Evolutionary conservation across 2,329 filamentous ascomycete species (phyloP).

Genomic region (Fusarium pseudonygamai): DNA sequence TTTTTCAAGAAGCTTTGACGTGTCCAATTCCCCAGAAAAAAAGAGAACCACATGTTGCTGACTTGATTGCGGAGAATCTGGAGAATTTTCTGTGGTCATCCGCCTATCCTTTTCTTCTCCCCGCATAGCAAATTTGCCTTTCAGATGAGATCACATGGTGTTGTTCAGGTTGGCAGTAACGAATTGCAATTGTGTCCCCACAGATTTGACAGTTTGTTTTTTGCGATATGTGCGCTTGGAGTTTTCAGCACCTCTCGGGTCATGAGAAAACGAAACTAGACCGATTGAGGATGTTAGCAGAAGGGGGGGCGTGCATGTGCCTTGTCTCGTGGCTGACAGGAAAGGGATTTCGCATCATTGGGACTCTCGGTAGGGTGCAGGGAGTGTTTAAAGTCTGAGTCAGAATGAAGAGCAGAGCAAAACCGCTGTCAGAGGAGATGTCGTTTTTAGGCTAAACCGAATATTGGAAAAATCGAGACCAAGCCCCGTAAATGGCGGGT

Average conservation of each 20-base stretch:
- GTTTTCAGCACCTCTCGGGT: conserved; percentile 7
- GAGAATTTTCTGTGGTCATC: conserved; percentile 16
- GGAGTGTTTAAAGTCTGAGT: conserved; percentile 22
- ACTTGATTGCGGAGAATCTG: conserved; percentile 24
- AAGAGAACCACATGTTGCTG: conserved; percentile 10
- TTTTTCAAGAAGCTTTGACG: conserved; percentile 15
- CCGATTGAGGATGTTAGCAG: neutral
- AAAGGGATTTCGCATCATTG: conserved; percentile 11
- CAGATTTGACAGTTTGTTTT: conserved; percentile 10
- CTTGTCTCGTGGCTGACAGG: neutral
- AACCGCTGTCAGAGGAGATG: neutral
- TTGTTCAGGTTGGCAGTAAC: neutral
- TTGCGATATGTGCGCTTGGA: conserved; percentile 26
- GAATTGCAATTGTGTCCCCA: neutral
- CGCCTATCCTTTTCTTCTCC: neutral
- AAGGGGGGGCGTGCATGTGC: neutral
- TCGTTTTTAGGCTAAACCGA: conserved; percentile 32
- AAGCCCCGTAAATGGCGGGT: neutral
- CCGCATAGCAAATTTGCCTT: neutral
- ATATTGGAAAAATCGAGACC: conserved; percentile 26
- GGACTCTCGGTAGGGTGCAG: neutral
- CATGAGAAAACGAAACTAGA: conserved; percentile 30
- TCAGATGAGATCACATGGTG: conserved; percentile 20
- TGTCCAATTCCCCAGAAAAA: conserved; percentile 5
- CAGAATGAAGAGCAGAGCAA: neutral